phyloP scores from a whole-genome alignment of 176 grass and related monocot species.

The Rhynchospora tenuis region DNA sequence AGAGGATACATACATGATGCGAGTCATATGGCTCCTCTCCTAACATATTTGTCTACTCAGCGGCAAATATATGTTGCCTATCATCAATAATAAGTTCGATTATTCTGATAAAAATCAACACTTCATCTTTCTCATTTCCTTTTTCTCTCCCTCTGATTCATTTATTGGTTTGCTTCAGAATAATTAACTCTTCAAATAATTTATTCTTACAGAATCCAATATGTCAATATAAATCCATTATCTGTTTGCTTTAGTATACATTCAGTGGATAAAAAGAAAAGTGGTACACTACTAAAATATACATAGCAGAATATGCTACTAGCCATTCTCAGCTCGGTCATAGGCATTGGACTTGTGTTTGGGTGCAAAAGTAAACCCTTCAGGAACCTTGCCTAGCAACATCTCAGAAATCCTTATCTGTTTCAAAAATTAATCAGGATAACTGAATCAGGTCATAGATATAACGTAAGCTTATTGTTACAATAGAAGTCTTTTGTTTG shows the following conservation, averaged over 20 bases:
- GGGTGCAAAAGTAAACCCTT: conserved; percentile 74
- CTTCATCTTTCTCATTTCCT: not conserved
- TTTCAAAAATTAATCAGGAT: not conserved
- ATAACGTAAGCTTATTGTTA: not conserved
- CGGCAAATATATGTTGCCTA: not conserved
- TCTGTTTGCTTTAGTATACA: not conserved
- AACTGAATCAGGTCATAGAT: not conserved
- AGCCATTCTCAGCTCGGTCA: conserved; percentile 85
- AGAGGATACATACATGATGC: too few species aligned
- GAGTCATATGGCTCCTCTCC: too few species aligned
- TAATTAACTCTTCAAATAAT: too few species aligned
- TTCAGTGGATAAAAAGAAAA: not conserved
- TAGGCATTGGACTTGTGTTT: conserved; percentile 95
- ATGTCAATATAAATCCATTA: not conserved
- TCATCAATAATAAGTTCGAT: not conserved
- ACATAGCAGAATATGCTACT: not conserved
- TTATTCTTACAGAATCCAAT: not conserved
- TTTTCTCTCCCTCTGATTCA: not conserved
- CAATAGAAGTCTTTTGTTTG: not conserved
- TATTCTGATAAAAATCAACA: not conserved
- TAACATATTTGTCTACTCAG: too few species aligned
- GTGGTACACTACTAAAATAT: not conserved
- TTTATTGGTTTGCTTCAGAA: not conserved
- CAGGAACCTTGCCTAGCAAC: conserved; percentile 84
- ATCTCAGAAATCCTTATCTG: conserved; percentile 93